phyloP scores from a whole-genome alignment of 306 rosid species.

The Acmispon strigosus region DNA sequence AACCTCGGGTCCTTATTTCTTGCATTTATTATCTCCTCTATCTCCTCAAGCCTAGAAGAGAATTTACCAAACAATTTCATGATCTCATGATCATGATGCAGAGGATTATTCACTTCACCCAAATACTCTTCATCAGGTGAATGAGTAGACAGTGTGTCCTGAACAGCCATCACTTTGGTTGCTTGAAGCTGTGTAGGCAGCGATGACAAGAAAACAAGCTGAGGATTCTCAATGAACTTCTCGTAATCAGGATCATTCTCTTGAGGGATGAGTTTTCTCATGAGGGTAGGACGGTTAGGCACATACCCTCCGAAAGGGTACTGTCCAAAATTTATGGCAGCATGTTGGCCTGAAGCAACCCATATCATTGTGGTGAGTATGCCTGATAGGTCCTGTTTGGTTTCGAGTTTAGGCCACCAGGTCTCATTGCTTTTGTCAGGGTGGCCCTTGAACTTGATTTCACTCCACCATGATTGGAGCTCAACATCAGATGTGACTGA shows the following conservation, averaged over 20 bases:
- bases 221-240: constrained; percentile 65
- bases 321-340: constrained; percentile 94
- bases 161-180: constrained; percentile 98
- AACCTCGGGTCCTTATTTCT: constrained; percentile 57
- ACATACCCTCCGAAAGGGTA: constrained; percentile 96
- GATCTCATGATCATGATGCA: constrained; percentile 49
- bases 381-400: constrained; percentile 56
- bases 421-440: constrained; percentile 67
- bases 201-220: constrained; percentile 61
- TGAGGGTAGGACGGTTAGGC: constrained; percentile 86
- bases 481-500: constrained; percentile 60
- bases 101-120: constrained; percentile 60
- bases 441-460: constrained; percentile 82
- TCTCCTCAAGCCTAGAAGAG: constrained; percentile 57
- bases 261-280: constrained; percentile 80
- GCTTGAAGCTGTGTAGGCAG: constrained; percentile 96
- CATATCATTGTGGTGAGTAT: constrained; percentile 79
- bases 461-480: constrained; percentile 92
- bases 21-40: constrained; percentile 63
- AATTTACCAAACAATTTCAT: constrained; percentile 43
- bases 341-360: constrained; percentile 94
- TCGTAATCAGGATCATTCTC: constrained; percentile 55
- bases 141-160: constrained; percentile 84
- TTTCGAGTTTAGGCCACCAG: constrained; percentile 90
- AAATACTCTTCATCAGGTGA: constrained; percentile 96